A percentile compares a stretch with the other conserved stretches of the same genome.
Conservation (phyloP, 2,329 filamentous ascomycete species). For the Penicillium sp. region DNA sequence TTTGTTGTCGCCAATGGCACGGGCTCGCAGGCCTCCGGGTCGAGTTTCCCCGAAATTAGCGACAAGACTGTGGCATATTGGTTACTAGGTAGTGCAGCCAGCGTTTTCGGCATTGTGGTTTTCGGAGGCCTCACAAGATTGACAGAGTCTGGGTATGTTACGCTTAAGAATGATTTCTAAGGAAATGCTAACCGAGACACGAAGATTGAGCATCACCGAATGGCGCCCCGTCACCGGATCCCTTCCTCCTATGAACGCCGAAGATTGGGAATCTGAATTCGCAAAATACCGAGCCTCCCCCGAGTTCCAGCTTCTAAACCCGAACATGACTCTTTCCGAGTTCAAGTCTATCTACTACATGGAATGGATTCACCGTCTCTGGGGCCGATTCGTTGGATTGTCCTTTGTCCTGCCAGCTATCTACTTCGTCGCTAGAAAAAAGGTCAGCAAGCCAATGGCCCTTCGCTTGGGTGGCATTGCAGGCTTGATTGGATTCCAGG, state of each 20-base stretch:
- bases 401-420: constrained; percentile 85
- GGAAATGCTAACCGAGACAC: constrained; percentile 1
- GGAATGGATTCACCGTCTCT: constrained; percentile 96
- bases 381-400: constrained; percentile 89
- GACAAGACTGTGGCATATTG: constrained; percentile 85
- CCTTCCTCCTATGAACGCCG: constrained; percentile 75
- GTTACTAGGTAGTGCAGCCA: constrained; percentile 87
- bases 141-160: constrained; percentile 84
- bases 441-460: constrained; percentile 79
- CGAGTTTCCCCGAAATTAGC: constrained; percentile 64
- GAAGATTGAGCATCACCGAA: constrained; percentile 94
- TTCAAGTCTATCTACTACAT: constrained; percentile 99
- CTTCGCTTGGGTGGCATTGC: constrained; percentile 80
- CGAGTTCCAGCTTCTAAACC: constrained; percentile 90
- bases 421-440: constrained; percentile 83
- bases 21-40: constrained; percentile 33
- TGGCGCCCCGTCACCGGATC: constrained; percentile 96
- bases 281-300: constrained; percentile 89
- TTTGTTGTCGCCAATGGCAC: constrained; percentile 27
- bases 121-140: constrained; percentile 92
- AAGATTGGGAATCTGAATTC: constrained; percentile 92
- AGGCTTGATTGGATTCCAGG: constrained; percentile 89
- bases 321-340: constrained; percentile 87
- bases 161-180: neutral
- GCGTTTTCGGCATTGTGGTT: constrained; percentile 95